Conservation (phyloP, 2,329 filamentous ascomycete species). For the Cladophialophora bantiana region DNA sequence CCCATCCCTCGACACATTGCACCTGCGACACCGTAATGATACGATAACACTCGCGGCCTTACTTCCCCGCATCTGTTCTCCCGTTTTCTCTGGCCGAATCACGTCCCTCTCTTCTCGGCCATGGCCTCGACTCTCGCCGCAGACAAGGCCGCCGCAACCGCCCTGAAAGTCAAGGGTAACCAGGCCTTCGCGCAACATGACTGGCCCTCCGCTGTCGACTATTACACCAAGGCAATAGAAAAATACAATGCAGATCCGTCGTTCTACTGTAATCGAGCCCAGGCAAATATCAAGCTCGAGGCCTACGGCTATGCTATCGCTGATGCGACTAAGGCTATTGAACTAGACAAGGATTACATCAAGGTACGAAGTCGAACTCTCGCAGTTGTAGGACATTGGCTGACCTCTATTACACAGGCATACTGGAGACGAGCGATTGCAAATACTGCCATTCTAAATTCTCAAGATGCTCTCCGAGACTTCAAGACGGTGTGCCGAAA, state of each 20-base stretch:
- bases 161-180: conserved; percentile 93
- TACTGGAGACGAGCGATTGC: conserved; percentile 94
- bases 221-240: conserved; percentile 87
- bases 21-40: conserved; percentile 20
- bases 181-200: conserved; percentile 88
- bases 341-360: conserved; percentile 83
- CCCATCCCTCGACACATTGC: neutral
- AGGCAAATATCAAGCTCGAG: conserved; percentile 96
- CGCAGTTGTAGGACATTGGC: neutral
- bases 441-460: conserved; percentile 86
- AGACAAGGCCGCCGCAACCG: conserved; percentile 72
- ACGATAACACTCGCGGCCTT: conserved; percentile 22
- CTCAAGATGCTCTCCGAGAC: conserved; percentile 86
- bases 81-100: conserved; percentile 6
- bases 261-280: conserved; percentile 89
- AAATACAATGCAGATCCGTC: conserved; percentile 82
- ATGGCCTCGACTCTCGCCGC: conserved; percentile 50
- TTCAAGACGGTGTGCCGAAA: conserved; percentile 90
- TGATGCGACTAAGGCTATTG: conserved; percentile 89
- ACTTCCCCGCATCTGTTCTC: conserved; percentile 1
- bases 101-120: conserved; percentile 2
- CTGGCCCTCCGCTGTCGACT: conserved; percentile 80
- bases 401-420: conserved; percentile 62
- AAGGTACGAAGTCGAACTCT: conserved; percentile 68
- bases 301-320: conserved; percentile 90